Evolutionary conservation across 2,329 filamentous ascomycete species (phyloP).

Genomic region (Phaeosphaeriaceae sp.): DNA sequence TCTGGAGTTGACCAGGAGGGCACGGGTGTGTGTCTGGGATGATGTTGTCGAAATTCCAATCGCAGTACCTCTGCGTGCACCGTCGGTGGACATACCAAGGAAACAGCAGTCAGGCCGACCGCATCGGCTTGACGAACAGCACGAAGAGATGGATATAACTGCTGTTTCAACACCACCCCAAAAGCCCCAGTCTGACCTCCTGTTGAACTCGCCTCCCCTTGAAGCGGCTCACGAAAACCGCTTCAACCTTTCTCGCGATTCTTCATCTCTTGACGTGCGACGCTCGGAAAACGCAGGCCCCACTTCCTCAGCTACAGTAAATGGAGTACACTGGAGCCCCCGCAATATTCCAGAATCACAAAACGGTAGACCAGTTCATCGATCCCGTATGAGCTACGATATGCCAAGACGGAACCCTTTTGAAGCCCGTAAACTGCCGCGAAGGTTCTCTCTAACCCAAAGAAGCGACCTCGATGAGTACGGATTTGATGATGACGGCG

Average conservation of each 20-base stretch:
- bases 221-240: conserved; percentile 49
- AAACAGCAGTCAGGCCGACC: conserved; percentile 57
- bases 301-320: conserved; percentile 44
- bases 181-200: conserved; percentile 66
- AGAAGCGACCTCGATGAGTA: conserved; percentile 60
- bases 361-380: conserved; percentile 35
- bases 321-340: conserved; percentile 39
- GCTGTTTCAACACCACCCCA: conserved; percentile 65
- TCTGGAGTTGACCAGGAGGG: conserved; percentile 86
- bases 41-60: conserved; percentile 96
- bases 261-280: conserved; percentile 51
- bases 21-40: conserved; percentile 96
- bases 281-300: conserved; percentile 26
- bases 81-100: conserved; percentile 82
- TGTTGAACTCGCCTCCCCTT: conserved; percentile 66
- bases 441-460: conserved; percentile 55
- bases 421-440: conserved; percentile 40
- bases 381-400: conserved; percentile 52
- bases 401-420: conserved; percentile 39
- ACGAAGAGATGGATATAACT: conserved; percentile 93
- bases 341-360: conserved; percentile 13
- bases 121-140: conserved; percentile 50
- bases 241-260: conserved; percentile 56
- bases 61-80: conserved; percentile 84
- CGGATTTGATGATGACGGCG: conserved; percentile 75